Evolutionary conservation across 148 eudicot species (phyloP).

Genomic region (Camellia lanceoleosa): DNA sequence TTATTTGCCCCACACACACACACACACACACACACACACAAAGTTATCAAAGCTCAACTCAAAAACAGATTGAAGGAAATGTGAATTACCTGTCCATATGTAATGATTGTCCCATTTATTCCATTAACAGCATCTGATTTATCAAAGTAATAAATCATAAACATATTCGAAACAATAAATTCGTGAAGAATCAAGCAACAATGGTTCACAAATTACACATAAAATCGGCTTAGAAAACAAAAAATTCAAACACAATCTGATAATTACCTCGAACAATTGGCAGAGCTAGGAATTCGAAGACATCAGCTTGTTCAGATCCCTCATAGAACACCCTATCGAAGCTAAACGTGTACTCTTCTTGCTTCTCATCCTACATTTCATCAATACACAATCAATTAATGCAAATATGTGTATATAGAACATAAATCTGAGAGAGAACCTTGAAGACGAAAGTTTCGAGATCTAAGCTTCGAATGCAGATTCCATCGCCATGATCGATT

Average conservation of each 20-base stretch:
- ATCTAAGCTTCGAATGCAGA: conserved; percentile 48
- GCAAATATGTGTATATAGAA: neutral
- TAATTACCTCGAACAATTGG: conserved; percentile 70
- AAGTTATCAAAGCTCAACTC: neutral
- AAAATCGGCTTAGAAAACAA: neutral
- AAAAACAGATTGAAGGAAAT: neutral
- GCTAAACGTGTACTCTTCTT: conserved; percentile 59
- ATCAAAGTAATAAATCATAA: neutral
- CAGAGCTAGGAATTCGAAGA: conserved; percentile 59
- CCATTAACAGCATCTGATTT: conserved; percentile 62
- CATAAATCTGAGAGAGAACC: conserved; percentile 30
- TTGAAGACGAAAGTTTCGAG: conserved; percentile 58
- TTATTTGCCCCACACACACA: no score
- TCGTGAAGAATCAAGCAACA: neutral
- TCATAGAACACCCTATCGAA: conserved; percentile 75
- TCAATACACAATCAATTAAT: neutral
- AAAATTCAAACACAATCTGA: neutral
- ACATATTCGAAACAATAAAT: neutral
- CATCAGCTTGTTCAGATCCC: conserved; percentile 65
- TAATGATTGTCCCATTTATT: conserved; percentile 75
- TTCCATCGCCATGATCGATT: conserved; percentile 37
- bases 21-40: no score
- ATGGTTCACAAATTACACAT: neutral
- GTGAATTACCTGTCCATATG: conserved; percentile 78
- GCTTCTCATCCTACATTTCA: conserved; percentile 70